phyloP scores from a whole-genome alignment of 75 land plant species.

The Adiantum capillusveneris region DNA sequence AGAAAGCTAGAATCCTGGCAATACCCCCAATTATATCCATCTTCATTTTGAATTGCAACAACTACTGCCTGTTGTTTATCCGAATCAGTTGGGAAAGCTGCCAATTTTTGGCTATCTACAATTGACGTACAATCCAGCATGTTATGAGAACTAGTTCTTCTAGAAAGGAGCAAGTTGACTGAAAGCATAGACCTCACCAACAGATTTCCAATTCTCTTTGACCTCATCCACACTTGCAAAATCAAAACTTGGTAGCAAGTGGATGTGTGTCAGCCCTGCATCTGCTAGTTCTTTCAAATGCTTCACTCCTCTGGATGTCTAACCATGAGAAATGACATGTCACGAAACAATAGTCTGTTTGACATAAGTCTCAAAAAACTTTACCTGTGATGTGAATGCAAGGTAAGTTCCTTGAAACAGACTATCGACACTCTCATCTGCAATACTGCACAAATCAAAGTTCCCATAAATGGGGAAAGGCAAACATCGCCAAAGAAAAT shows the following conservation, averaged over 20 bases:
- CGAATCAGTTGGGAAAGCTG: constrained; percentile 60
- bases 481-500: too few species aligned
- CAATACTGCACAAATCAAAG: constrained; percentile 13
- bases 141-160: too few species aligned
- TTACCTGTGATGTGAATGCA: constrained; percentile 66
- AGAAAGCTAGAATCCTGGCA: too few species aligned
- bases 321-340: constrained; percentile 43
- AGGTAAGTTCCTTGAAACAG: constrained; percentile 66
- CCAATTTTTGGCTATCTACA: constrained; percentile 45
- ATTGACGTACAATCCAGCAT: too few species aligned
- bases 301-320: constrained; percentile 48
- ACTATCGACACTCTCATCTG: constrained; percentile 55
- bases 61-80: constrained; percentile 77
- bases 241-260: constrained; percentile 82
- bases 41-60: constrained; percentile 61
- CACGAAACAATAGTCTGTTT: background rate
- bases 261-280: constrained; percentile 87
- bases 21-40: constrained; percentile 98
- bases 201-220: constrained; percentile 68
- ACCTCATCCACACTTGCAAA: constrained; percentile 84
- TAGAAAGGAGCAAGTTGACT: too few species aligned
- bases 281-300: constrained; percentile 70
- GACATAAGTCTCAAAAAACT: background rate
- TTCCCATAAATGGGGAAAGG: too few species aligned
- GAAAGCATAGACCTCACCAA: constrained; percentile 29